Evolutionary conservation across 805 yeast genomes (phyloP).

Genomic region (Teunomyces barrocoloradensis): DNA sequence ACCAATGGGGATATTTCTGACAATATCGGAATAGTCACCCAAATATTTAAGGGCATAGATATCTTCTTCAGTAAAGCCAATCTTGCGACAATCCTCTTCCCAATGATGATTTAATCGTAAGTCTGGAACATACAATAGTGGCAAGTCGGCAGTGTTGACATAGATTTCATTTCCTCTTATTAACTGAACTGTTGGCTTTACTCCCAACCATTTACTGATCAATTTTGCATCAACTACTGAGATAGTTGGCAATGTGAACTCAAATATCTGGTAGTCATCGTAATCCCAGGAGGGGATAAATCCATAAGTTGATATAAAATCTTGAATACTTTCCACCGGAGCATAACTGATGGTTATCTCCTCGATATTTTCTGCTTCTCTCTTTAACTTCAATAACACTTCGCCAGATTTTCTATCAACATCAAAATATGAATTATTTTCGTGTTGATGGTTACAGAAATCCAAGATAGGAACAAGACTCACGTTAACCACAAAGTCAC

Average conservation of each 20-base stretch:
- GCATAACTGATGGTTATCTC: slow-evolving; percentile 28
- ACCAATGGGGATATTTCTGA: slow-evolving; percentile 1
- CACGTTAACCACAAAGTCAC: slow-evolving; percentile 47
- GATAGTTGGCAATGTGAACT: slow-evolving; percentile 7
- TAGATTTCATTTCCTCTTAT: slow-evolving; percentile 15
- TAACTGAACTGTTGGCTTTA: slow-evolving; percentile 26
- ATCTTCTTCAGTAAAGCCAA: slow-evolving; percentile 1
- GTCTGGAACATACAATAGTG: slow-evolving; percentile 13
- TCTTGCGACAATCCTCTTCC: slow-evolving; percentile 12
- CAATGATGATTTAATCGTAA: slow-evolving; percentile 13
- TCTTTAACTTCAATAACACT: slow-evolving; percentile 31
- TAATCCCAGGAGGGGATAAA: slow-evolving; percentile 22
- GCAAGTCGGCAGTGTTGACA: slow-evolving; percentile 16
- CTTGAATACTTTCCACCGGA: slow-evolving; percentile 19
- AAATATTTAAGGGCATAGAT: slow-evolving; percentile 1
- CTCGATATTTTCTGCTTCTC: slow-evolving; percentile 2
- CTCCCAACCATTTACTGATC: slow-evolving; percentile 27
- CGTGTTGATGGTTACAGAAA: slow-evolving; percentile 59
- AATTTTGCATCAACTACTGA: slow-evolving; percentile 11
- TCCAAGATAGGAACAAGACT: slow-evolving; percentile 67
- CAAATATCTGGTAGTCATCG: slow-evolving; percentile 13
- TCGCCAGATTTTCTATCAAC: slow-evolving; percentile 47
- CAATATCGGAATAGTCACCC: background rate
- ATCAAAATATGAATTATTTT: slow-evolving; percentile 58
- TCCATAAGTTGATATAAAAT: slow-evolving; percentile 30